Base-by-base conservation (phyloP, 257 asterid species). In the Solanum chmielewskii region DNA sequence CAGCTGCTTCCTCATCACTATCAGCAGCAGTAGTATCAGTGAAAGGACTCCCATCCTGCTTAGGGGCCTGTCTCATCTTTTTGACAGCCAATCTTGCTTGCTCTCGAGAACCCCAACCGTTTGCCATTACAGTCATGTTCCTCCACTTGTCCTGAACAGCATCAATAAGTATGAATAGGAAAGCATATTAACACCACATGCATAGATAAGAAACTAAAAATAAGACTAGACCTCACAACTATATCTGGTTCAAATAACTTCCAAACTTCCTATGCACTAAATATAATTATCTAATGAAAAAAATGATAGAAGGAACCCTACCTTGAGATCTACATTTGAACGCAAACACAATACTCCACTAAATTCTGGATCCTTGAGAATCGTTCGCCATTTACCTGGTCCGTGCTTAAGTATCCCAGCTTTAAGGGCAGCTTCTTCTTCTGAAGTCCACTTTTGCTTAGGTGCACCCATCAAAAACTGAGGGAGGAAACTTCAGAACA, bases 321-420 rank as follows among this genome's bases (percentile, higher is more conserved):
- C 99, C 99, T 96, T 96, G 87, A 96, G 98, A 93, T 96, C 99
- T 78, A 96, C 99, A 89, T 96, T 96, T 83, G 99, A 95, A 23
- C 99, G 94, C 56, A 94, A 91, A 89, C 91, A 92, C 62, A 96
- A 85, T 75, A 95, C 95, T 86, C 94, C 94, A 87, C 98, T 95
- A 86, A 92, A 96, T 75, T 95, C 98, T 68, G 98, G 98, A 86
- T 96, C 99, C 92, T 94, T 96, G 47, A 96, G 97, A 88, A 96
- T 96, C 25, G 98, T 94, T 35, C 99, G 98, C 99, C 99, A 96
- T 91, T 95, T 96, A 80, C 99, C 99, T 35, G 97, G 93, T 44
- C 99, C 99, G 87, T 96, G 99, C 91, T 96, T 96, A 82, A 93
- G 93, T 76, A 96, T 95, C 87, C 99, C 99, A 86, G 98, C 98